These are phyloP conservation scores for Paulownia fortunei DNA, from an alignment of 257 asterid genomes.

Conservation along the genomic window DNA sequence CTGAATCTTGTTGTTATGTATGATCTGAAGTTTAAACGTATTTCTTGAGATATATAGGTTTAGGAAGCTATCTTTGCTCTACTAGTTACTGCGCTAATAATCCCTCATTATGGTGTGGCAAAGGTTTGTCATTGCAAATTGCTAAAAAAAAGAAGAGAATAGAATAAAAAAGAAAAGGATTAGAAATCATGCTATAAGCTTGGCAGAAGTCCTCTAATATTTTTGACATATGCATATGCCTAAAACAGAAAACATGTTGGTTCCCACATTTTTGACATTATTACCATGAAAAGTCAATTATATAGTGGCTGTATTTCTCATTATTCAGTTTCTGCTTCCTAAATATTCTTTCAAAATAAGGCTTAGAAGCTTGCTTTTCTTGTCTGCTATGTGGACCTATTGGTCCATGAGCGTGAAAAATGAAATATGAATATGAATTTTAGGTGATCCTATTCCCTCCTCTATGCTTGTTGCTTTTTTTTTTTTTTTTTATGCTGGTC, in stretches of 20 bases:
- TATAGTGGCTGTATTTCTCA: not conserved
- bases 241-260: not conserved
- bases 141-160: not conserved
- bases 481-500: not conserved
- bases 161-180: not conserved
- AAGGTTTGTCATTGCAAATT: not conserved
- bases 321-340: slow-evolving; percentile 4
- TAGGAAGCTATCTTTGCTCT: slow-evolving; percentile 13
- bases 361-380: slow-evolving; percentile 12
- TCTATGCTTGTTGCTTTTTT: not conserved
- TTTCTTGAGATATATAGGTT: not conserved
- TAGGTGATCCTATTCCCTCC: slow-evolving; percentile 12
- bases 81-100: slow-evolving; percentile 16
- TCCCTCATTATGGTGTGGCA: not conserved
- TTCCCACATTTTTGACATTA: not conserved
- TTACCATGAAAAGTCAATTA: not conserved
- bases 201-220: not conserved
- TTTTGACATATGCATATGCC: not conserved
- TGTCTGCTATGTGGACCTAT: slow-evolving; percentile 20
- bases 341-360: not conserved
- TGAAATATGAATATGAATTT: not conserved
- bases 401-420: slow-evolving; percentile 13
- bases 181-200: slow-evolving; percentile 7
- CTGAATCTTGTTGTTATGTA: not conserved
- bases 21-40: slow-evolving; percentile 13